Evolutionary conservation across 202 grass and related monocot species (phyloP).

Genomic region (Panicum virgatum): DNA sequence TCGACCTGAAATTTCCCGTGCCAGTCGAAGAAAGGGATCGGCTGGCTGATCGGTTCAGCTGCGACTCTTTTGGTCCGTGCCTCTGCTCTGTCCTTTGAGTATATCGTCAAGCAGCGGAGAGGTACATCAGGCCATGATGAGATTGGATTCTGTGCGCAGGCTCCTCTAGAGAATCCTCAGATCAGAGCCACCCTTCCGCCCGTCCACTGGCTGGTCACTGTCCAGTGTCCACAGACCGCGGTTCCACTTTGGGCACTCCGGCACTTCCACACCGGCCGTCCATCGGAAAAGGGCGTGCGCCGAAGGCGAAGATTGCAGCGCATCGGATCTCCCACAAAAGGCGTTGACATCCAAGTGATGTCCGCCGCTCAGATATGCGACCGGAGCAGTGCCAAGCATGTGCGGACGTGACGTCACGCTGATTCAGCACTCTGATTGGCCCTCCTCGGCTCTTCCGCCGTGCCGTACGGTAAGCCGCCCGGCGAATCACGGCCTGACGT

Average conservation of each 20-base stretch:
- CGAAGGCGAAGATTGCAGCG: neutral
- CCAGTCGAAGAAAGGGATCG: neutral
- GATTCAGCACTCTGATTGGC: neutral
- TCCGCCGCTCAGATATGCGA: neutral
- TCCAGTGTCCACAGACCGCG: neutral
- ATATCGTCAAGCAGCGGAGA: neutral
- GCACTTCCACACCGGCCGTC: neutral
- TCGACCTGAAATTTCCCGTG: neutral
- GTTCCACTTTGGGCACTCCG: neutral
- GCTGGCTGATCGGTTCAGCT: neutral
- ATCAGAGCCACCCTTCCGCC: neutral
- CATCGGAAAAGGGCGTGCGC: neutral
- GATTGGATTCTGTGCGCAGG: neutral
- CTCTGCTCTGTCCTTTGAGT: neutral
- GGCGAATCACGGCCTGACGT: too few relatives aligned
- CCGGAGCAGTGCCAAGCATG: neutral
- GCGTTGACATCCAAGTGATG: slow-evolving; percentile 15
- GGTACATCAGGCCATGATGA: neutral
- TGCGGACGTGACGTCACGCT: neutral
- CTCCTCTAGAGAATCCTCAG: too few relatives aligned
- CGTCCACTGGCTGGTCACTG: neutral
- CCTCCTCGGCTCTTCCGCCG: neutral
- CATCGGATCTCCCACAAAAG: neutral
- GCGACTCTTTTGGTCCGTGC: neutral
- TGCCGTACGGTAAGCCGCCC: neutral